Evolutionary conservation across 2,329 filamentous ascomycete genomes (phyloP).

Genomic region (Fusarium humuli): DNA sequence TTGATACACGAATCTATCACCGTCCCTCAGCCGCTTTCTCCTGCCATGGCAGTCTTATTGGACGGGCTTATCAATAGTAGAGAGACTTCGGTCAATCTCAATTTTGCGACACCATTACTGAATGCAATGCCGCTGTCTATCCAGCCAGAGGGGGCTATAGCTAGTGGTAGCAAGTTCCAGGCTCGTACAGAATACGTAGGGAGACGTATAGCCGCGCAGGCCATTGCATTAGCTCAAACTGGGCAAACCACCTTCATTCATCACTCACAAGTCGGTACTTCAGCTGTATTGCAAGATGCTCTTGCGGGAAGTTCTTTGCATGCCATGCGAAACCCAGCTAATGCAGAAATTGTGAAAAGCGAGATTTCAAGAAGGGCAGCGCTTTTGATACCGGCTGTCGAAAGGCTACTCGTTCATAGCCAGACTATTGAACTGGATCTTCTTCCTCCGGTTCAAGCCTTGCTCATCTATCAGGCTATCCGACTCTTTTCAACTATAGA

Average conservation of each 20-base stretch:
- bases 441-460: neutral
- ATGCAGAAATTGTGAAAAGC: neutral
- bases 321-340: neutral
- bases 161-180: neutral
- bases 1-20: rapidly evolving
- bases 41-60: neutral
- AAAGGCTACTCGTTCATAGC: neutral
- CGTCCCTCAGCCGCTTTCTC: neutral
- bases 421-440: rapidly evolving
- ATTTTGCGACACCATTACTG: neutral
- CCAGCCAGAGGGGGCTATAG: rapidly evolving
- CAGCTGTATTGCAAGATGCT: neutral
- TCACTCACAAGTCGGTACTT: neutral
- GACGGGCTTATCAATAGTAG: neutral
- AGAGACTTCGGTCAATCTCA: rapidly evolving
- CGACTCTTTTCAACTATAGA: neutral
- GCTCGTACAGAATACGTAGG: neutral
- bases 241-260: neutral
- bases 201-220: neutral
- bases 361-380: neutral
- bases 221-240: neutral
- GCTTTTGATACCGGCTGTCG: neutral
- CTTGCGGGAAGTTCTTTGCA: neutral
- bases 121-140: neutral
- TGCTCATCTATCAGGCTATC: neutral